A percentile compares a stretch with the other conserved stretches of the same genome.
phyloP scores from a whole-genome alignment of 805 yeast species.

The Wickerhamiella galacta region DNA sequence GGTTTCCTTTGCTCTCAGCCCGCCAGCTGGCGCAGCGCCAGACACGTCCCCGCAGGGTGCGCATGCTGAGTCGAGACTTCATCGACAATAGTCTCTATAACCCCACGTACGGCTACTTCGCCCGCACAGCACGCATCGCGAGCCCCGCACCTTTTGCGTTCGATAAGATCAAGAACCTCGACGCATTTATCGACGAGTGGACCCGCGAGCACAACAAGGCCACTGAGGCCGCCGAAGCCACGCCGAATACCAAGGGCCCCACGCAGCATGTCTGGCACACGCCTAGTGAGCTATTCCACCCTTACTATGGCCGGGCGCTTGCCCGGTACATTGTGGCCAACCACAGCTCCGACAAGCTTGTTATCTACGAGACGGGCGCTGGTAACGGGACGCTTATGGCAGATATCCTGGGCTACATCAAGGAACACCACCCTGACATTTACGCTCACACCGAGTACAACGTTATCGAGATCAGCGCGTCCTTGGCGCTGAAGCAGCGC shows the following conservation, averaged over 20 bases:
- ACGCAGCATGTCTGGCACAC: slow-evolving; percentile 65
- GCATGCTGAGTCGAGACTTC: slow-evolving; percentile 64
- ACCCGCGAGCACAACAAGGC: slow-evolving; percentile 31
- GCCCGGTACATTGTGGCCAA: slow-evolving; percentile 58
- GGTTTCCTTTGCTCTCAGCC: slow-evolving; percentile 29
- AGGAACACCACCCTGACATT: slow-evolving; percentile 51
- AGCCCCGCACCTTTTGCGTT: slow-evolving; percentile 53
- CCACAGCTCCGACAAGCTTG: slow-evolving; percentile 52
- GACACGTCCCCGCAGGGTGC: slow-evolving; percentile 40
- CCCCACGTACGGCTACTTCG: slow-evolving; percentile 68
- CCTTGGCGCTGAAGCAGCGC: slow-evolving; percentile 31
- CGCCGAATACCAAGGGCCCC: background rate
- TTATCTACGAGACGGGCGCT: slow-evolving; percentile 77
- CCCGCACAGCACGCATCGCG: slow-evolving; percentile 62
- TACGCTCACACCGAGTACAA: slow-evolving; percentile 50
- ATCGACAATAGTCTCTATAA: slow-evolving; percentile 75
- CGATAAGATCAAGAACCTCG: slow-evolving; percentile 38
- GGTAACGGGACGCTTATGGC: slow-evolving; percentile 80
- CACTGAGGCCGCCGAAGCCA: background rate
- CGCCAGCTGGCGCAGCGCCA: slow-evolving; percentile 22
- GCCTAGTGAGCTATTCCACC: slow-evolving; percentile 70
- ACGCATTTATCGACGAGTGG: slow-evolving; percentile 59
- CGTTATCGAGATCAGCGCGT: slow-evolving; percentile 53
- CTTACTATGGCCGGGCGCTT: slow-evolving; percentile 70
- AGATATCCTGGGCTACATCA: slow-evolving; percentile 50